These are phyloP conservation scores for Jackrogersella multiformis DNA, from an alignment of 495 filamentous ascomycete species.

Conservation along the genomic window DNA sequence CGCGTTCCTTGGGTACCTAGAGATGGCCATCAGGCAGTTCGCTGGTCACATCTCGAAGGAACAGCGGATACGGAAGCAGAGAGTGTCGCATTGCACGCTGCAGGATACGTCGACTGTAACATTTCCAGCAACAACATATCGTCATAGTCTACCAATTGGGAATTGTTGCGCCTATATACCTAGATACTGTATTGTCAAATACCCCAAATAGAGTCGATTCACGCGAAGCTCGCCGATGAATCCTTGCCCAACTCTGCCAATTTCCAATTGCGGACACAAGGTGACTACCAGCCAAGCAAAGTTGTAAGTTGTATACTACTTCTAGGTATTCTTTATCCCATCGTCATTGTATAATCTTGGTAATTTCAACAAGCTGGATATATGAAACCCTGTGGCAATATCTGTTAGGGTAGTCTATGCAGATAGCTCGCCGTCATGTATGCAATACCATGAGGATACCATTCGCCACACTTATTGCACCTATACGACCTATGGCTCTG, in stretches of 20 bases:
- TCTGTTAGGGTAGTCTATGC: neutral
- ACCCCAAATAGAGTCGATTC: slow-evolving; percentile 27
- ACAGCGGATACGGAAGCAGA: slow-evolving; percentile 22
- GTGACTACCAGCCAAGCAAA: too few relatives aligned
- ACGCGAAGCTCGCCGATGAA: slow-evolving; percentile 19
- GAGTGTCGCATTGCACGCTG: slow-evolving; percentile 36
- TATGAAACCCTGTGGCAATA: neutral
- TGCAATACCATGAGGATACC: slow-evolving; percentile 9
- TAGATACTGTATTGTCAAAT: slow-evolving; percentile 11
- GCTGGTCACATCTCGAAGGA: slow-evolving; percentile 34
- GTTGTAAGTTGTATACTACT: neutral
- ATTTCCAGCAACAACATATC: slow-evolving; percentile 28
- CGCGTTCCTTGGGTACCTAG: slow-evolving; percentile 26
- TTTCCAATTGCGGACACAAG: slow-evolving; percentile 3
- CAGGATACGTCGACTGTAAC: slow-evolving; percentile 28
- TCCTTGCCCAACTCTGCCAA: slow-evolving; percentile 26
- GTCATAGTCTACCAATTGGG: slow-evolving; percentile 38
- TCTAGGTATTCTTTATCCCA: neutral
- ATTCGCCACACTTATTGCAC: slow-evolving; percentile 25
- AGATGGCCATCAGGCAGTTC: slow-evolving; percentile 24
- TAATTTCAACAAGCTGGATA: slow-evolving; percentile 1
- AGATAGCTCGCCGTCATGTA: neutral
- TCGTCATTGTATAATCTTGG: neutral
- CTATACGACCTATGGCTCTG: slow-evolving; percentile 9
- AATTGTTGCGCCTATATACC: slow-evolving; percentile 4